A percentile compares a stretch with the other conserved stretches of the same genome.
Evolutionary conservation across 768 basidiomycete species (phyloP).

Genomic region (Rossbeevera mucosa): DNA sequence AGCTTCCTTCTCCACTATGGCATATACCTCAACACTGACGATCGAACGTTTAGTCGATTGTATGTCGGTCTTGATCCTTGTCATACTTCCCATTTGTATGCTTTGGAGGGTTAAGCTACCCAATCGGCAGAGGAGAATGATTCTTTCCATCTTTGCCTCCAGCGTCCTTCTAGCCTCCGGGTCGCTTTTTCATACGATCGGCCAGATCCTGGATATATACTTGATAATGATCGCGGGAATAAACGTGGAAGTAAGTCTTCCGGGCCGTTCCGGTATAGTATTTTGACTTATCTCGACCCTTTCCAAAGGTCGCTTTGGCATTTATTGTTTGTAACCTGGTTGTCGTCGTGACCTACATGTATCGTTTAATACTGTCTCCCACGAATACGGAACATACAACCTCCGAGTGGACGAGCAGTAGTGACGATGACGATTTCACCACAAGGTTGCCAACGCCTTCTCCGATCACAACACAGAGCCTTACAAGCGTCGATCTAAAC

Average conservation of each 20-base stretch:
- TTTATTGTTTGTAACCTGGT: conserved; percentile 21
- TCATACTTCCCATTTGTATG: conserved; percentile 17
- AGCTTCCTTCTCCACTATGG: background rate
- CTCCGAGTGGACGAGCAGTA: background rate
- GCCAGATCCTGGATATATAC: conserved; percentile 8
- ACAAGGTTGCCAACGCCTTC: background rate
- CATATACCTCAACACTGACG: background rate
- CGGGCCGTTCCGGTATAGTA: background rate
- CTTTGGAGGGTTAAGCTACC: conserved; percentile 22
- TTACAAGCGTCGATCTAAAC: conserved; percentile 12
- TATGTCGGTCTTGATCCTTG: conserved; percentile 12
- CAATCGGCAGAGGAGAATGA: conserved; percentile 20
- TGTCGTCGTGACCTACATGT: conserved; percentile 19
- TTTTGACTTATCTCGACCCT: background rate
- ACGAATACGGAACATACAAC: background rate
- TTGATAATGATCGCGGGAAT: conserved; percentile 7
- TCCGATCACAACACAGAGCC: background rate
- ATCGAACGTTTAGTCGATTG: conserved; percentile 11
- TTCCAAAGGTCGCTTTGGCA: conserved; percentile 12
- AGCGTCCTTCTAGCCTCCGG: conserved; percentile 14
- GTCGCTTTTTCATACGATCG: conserved; percentile 13
- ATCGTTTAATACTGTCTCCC: conserved; percentile 10
- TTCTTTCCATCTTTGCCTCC: conserved; percentile 20
- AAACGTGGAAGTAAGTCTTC: conserved; percentile 16
- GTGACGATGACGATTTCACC: conserved; percentile 18